Evolutionary conservation across 805 yeast species (phyloP), one percentile per base, ranked within the genome.

Genomic region (Zygoascus flipseniorum): DNA sequence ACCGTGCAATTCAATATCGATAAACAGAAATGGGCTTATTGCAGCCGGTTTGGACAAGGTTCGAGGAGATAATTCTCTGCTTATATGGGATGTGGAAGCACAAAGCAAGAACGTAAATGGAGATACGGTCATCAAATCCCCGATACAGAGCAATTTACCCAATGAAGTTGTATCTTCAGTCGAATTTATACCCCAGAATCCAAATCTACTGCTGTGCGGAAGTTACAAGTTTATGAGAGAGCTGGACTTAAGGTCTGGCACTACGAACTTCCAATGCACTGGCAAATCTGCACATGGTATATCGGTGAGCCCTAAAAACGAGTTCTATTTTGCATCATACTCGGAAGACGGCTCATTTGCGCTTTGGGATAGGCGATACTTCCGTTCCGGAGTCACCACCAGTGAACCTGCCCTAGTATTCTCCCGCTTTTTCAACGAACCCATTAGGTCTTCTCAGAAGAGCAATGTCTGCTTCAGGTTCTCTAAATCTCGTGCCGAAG

Each of bases 321-420:
- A 76, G 11, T 76, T 79, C 66, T 75, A 79, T 56, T 87, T 90
- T 66, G 80, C 88, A 16, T 82, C 95, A 0, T 79, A 79, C 57
- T 80, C 87, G 50, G 96, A 89, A 60, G 92, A 86, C 62, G 96
- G 96, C 1, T 79, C 93, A 0, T 69, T 89, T 49, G 83, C 92
- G 0, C 74, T 90, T 8, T 90, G 74, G 72, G 72, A 69, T 52
- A 59, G 71, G 13, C 60, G 72, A 8, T 63, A 63, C 54, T 50
- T 70, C 50, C 53, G 56, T 8, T 44, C 56, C 16, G 58, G 50
- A 35, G 39, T 50, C n/a, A 47, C 54, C 9, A 43, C 56, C 42
- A 43, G 58, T 35, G 58, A 58, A 39, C 63, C 65, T 9, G 53
- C 59, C 10, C 41, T 59, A 45, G 37, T 46, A 44, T 51, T 41